phyloP scores from a whole-genome alignment of 768 basidiomycete species.

The Tremella fuciformis region DNA sequence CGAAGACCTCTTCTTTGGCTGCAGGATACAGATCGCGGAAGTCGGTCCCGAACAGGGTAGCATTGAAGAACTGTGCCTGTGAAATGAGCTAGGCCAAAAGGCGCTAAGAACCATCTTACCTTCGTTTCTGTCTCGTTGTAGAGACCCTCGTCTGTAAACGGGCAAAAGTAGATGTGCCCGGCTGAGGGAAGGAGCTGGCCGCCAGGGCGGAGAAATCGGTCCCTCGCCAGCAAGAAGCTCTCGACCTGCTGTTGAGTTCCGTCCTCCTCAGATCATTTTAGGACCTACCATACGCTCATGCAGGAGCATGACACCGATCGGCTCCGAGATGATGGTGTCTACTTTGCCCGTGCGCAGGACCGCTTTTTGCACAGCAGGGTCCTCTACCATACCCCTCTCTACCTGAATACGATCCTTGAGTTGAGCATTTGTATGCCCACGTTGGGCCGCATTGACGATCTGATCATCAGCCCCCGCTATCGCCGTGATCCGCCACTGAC shows the following conservation, averaged over 20 bases:
- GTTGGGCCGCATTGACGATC: conserved; percentile 42
- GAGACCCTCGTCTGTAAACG: conserved; percentile 45
- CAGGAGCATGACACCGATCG: conserved; percentile 50
- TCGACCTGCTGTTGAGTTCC: conserved; percentile 38
- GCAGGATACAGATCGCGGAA: conserved; percentile 39
- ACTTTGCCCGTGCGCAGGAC: conserved; percentile 43
- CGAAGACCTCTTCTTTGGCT: conserved; percentile 47
- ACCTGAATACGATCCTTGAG: conserved; percentile 41
- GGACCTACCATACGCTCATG: conserved; percentile 50
- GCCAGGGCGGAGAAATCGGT: conserved; percentile 47
- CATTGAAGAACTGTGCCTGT: conserved; percentile 50
- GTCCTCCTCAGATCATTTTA: conserved; percentile 4
- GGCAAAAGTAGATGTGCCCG: conserved; percentile 47
- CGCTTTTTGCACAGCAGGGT: conserved; percentile 31
- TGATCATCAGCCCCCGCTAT: conserved; percentile 7
- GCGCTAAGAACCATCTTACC: conserved; percentile 16
- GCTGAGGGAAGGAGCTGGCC: conserved; percentile 45
- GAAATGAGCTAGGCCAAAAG: background rate
- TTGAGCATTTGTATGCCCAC: conserved; percentile 37
- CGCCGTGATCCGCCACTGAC: conserved; percentile 21
- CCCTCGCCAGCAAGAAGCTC: conserved; percentile 46
- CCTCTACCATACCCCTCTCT: conserved; percentile 48
- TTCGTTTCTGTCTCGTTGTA: conserved; percentile 50
- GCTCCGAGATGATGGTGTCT: conserved; percentile 51
- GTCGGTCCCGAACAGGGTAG: conserved; percentile 48